Base-by-base conservation (phyloP, 768 basidiomycete species). In the Lentinula guzmanii region DNA sequence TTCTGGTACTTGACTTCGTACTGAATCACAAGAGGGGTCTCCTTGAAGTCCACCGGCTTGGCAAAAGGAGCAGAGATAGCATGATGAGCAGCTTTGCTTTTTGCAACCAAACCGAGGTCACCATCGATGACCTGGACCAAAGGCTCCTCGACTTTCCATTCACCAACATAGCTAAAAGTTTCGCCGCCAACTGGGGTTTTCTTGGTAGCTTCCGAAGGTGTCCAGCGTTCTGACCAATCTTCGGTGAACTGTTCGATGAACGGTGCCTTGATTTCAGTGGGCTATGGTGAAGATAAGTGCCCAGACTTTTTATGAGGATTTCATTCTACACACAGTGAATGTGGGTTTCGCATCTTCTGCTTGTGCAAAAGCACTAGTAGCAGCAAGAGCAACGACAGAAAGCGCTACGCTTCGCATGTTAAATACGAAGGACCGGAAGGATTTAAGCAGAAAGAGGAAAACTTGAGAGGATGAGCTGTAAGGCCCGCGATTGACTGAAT, bases 1-100 rank as follows among this genome's bases (percentile, higher is more conserved):
- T 98, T 95, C 81, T 99, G 95, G 75, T 97, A 95, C 78, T 98
- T 96, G 79, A 97, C 97, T 73, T 99, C 97, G 70, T 99, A 99
- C 72, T 97, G 95, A 18, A 98, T 89, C 65, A 98, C 95, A 50
- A 98, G 81, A 48, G 95, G 90, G 75, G 95, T 82, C 61, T 84
- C 77, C 67, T 81, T 82, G 77, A 95, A 92, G 79, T 90, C 86
- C 69, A 98, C 78, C 58, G 92, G 82, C 61, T 81, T 72, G 13
- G 75, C 67, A 76, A 99, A 95, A 11, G 95, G 90, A 1, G 95
- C 93, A 62, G 96, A 98, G 74, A 99, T 98, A 72, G 97, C 97
- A 71, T 98, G 96, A 74, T 98, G 96, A 18, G 95, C 94, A 60
- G 97, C 97, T 80, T 95, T 94, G 77, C 87, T 89, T 81, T 98